Conservation (phyloP, 2,329 filamentous ascomycete genomes). For the Ophiostoma pallidulum region DNA sequence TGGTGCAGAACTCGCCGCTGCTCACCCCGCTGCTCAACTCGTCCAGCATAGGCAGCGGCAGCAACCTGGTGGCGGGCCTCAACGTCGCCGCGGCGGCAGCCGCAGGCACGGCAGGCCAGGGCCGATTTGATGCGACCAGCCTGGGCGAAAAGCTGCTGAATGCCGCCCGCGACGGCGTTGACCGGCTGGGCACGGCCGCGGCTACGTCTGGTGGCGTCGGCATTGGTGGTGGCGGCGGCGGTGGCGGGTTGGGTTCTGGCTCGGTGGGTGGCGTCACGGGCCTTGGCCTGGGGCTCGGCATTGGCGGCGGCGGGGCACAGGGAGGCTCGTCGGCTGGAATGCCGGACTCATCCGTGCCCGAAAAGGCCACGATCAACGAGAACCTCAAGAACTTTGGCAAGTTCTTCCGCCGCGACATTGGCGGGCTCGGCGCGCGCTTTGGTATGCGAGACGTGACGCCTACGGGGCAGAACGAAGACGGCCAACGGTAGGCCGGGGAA, state of each 20-base stretch:
- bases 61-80: constrained; percentile 30
- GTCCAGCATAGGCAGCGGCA: constrained; percentile 30
- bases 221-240: constrained; percentile 23
- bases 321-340: constrained; percentile 5
- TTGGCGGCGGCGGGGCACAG: neutral
- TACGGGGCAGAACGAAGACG: constrained; percentile 18
- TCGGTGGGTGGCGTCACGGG: constrained; percentile 21
- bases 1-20: constrained; percentile 61
- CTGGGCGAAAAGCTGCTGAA: constrained; percentile 83
- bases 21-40: constrained; percentile 55
- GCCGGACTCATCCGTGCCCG: constrained; percentile 23
- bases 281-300: constrained; percentile 3
- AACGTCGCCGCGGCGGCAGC: constrained; percentile 15
- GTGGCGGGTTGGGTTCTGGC: constrained; percentile 2
- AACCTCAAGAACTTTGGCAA: constrained; percentile 94
- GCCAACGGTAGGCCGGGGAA: neutral
- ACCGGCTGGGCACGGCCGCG: constrained; percentile 59
- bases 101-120: neutral
- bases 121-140: constrained; percentile 15
- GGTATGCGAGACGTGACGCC: constrained; percentile 47
- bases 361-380: constrained; percentile 73
- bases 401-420: constrained; percentile 85
- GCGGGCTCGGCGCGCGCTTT: constrained; percentile 66
- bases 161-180: constrained; percentile 74
- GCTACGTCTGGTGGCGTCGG: constrained; percentile 21